These are phyloP conservation scores for Leccinum uliginosum DNA, from an alignment of 768 basidiomycete species.

Conservation along the genomic window DNA sequence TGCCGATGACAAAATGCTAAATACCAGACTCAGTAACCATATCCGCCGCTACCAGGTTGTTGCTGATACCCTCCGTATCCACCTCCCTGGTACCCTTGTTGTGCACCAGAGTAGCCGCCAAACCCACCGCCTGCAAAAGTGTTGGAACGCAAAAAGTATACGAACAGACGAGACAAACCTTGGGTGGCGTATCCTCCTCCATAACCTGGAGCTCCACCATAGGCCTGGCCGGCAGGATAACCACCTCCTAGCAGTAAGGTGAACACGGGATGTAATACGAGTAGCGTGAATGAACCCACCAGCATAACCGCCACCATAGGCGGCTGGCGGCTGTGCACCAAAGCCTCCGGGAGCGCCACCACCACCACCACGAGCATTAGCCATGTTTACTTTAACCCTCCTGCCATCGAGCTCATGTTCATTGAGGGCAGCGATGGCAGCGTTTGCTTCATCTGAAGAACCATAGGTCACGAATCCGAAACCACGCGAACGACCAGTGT, in stretches of 20 bases:
- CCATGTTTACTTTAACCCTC: conserved; percentile 83
- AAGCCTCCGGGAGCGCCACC: conserved; percentile 34
- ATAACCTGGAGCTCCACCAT: conserved; percentile 17
- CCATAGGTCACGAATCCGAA: conserved; percentile 93
- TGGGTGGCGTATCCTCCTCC: conserved; percentile 20
- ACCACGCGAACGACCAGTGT: conserved; percentile 94
- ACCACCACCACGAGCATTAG: conserved; percentile 65
- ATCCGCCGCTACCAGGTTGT: conserved; percentile 25
- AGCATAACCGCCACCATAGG: conserved; percentile 29
- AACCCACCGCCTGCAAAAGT: conserved; percentile 2
- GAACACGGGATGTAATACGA: conserved; percentile 4
- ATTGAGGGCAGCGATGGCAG: conserved; percentile 73
- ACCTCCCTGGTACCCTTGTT: conserved; percentile 19
- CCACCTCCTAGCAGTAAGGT: conserved; percentile 23
- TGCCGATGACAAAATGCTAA: not conserved
- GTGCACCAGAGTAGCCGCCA: conserved; percentile 15
- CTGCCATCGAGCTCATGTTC: conserved; percentile 94
- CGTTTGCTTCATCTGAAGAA: conserved; percentile 59
- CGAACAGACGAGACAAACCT: not conserved
- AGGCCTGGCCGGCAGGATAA: conserved; percentile 26
- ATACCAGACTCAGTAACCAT: conserved; percentile 23
- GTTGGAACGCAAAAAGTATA: not conserved
- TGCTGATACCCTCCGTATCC: conserved; percentile 28
- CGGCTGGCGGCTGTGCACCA: conserved; percentile 28
- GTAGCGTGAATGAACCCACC: conserved; percentile 5